Base-by-base conservation (phyloP, 331 rosid species). In the Pyracantha coccinea region DNA sequence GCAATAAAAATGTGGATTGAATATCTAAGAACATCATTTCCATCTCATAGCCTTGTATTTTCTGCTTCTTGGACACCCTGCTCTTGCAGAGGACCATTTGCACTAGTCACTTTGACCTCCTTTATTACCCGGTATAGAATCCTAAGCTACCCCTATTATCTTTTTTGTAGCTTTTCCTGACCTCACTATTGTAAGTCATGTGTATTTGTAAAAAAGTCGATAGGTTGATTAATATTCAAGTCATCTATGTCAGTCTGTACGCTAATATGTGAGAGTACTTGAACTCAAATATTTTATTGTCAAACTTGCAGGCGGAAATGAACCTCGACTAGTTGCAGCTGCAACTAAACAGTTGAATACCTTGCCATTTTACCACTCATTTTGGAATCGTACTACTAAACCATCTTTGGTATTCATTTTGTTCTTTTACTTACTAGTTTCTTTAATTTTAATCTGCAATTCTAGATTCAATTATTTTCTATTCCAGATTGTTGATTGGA, bases 311-410 rank as follows among this genome's bases (percentile, higher is more conserved):
- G 99, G 99, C 24, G 99, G 99, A 20, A 91, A 70, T 81, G 99
- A 94, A 83, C 85, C 88, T 45, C 89, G 96, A 32, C 96, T 94
- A 68, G 85, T 94, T 77, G 97, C 85, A 5, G 99, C 97, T 69
- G 99, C 99, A 71, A 89, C 78, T 55, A 41, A 71, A 52, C 99
- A 94, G 79, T 80, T 94, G 77, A 92, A 88, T 69, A 94, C 87
- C 72, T 89, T 94, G 89, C 97, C 99, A 11, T 92, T 94, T 82
- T 94, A 94, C 83, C 99, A 94, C 77, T 94, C 99, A 17, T 94
- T 94, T 77, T 94, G 99, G 99, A 94, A 94, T 80, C 96, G 97
- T 25, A 88, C 99, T 33, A 94, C 99, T 25, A 85, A 63, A 79
- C 99, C 99, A 75, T 92, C 99, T 62, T 52, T 94, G 99, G 99